A percentile compares a stretch with the other conserved stretches of the same genome.
Conservation (phyloP, 768 basidiomycete species). For the Calvatia gigantea region DNA sequence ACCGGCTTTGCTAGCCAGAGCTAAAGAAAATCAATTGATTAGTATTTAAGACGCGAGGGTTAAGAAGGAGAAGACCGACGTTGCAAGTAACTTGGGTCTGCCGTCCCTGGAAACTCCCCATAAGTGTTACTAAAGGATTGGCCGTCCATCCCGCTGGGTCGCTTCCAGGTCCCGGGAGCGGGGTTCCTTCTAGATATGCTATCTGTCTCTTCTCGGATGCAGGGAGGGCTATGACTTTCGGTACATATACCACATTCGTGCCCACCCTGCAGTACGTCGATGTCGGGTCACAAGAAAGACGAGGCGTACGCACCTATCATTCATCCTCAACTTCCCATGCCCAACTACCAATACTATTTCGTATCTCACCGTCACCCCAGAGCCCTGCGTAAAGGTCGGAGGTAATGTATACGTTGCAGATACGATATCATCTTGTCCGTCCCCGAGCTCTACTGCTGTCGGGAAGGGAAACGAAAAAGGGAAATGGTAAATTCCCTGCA, state of each 20-base stretch:
- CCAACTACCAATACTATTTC: slow-evolving; percentile 33
- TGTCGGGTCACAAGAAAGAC: background rate
- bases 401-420: slow-evolving; percentile 22
- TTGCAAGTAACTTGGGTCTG: slow-evolving; percentile 4
- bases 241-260: slow-evolving; percentile 19
- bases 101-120: slow-evolving; percentile 5
- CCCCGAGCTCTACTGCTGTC: slow-evolving; percentile 21
- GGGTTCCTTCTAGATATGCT: slow-evolving; percentile 18
- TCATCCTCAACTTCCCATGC: slow-evolving; percentile 33
- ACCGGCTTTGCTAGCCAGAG: slow-evolving; percentile 24
- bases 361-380: slow-evolving; percentile 32
- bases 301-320: slow-evolving; percentile 32
- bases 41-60: background rate
- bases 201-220: slow-evolving; percentile 18
- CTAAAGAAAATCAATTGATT: slow-evolving; percentile 10
- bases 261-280: slow-evolving; percentile 16
- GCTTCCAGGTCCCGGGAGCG: slow-evolving; percentile 16
- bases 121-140: background rate
- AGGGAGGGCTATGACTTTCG: slow-evolving; percentile 16
- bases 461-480: slow-evolving; percentile 39
- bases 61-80: slow-evolving; percentile 5
- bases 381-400: slow-evolving; percentile 32
- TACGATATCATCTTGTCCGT: background rate
- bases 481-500: slow-evolving; percentile 33
- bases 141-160: slow-evolving; percentile 22